These are phyloP conservation scores for Termitomyces sp. DNA, from an alignment of 768 basidiomycete species.

Conservation along the genomic window DNA sequence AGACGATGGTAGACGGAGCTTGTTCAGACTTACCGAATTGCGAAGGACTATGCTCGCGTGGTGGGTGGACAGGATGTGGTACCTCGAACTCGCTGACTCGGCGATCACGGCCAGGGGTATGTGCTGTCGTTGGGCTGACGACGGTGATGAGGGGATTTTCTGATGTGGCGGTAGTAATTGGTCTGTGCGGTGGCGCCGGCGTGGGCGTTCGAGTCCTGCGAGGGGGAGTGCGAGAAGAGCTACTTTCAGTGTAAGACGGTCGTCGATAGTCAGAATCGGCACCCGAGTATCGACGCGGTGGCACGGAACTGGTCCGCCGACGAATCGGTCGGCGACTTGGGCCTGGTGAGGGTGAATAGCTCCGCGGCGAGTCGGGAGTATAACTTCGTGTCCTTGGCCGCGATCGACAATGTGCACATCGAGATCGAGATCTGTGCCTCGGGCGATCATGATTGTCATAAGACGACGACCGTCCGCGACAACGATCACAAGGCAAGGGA, in stretches of 20 bases:
- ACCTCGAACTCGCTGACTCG: neutral
- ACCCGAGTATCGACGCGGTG: slow-evolving; percentile 3
- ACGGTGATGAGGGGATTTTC: slow-evolving; percentile 10
- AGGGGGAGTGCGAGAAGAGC: neutral
- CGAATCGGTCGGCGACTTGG: neutral
- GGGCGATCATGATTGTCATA: neutral
- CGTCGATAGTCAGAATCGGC: neutral
- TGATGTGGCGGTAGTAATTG: neutral
- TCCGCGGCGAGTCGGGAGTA: neutral
- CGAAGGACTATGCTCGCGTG: neutral
- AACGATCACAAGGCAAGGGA: neutral
- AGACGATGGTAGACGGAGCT: neutral
- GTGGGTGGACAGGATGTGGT: neutral
- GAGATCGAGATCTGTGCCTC: neutral
- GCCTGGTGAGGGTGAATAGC: neutral
- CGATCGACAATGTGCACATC: neutral
- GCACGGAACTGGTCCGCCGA: neutral
- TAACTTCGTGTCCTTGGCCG: neutral
- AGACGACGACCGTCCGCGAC: slow-evolving; percentile 3
- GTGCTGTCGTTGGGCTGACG: slow-evolving; percentile 9
- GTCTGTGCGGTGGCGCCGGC: neutral
- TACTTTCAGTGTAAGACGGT: neutral
- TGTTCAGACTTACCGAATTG: slow-evolving; percentile 7
- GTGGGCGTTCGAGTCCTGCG: neutral
- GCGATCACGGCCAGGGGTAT: neutral